These are phyloP conservation scores for Suhomyces ambrosiae DNA, from an alignment of 1,139 yeast genomes.

Conservation along the genomic window DNA sequence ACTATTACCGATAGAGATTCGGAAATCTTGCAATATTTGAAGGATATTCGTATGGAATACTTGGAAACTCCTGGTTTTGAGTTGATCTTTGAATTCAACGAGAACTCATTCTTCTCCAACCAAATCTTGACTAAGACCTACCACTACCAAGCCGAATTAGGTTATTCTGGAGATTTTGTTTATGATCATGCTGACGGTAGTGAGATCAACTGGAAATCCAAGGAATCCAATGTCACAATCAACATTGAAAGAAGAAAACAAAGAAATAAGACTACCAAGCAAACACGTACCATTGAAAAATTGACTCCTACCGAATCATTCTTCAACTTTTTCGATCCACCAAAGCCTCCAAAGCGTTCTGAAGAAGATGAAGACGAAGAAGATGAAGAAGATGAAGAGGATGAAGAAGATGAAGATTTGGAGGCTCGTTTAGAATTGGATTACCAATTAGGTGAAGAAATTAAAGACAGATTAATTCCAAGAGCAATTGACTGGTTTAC, in stretches of 20 bases:
- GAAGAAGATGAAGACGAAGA: conserved; percentile 42
- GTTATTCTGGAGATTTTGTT: conserved; percentile 93
- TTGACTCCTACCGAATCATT: conserved; percentile 90
- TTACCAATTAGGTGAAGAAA: conserved; percentile 94
- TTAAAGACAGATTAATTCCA: conserved; percentile 93
- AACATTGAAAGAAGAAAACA: conserved; percentile 93
- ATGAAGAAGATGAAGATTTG: conserved; percentile 70
- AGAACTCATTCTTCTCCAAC: conserved; percentile 80
- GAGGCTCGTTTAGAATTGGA: conserved; percentile 88
- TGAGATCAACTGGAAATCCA: conserved; percentile 79
- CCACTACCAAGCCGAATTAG: conserved; percentile 91
- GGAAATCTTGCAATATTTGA: conserved; percentile 71
- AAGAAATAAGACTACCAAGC: conserved; percentile 96
- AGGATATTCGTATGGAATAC: conserved; percentile 79
- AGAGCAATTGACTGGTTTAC: conserved; percentile 98
- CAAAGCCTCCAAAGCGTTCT: conserved; percentile 65
- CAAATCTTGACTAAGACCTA: conserved; percentile 76
- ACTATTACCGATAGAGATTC: conserved; percentile 89
- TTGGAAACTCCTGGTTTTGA: conserved; percentile 88
- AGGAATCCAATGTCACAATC: conserved; percentile 82
- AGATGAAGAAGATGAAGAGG: conserved; percentile 48
- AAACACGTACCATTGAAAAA: conserved; percentile 94
- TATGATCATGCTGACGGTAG: conserved; percentile 96
- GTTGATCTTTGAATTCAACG: conserved; percentile 76
- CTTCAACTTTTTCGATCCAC: conserved; percentile 95